Conservation (phyloP, 2,329 filamentous ascomycete genomes). For the Trichophyton mentagrophytes region DNA sequence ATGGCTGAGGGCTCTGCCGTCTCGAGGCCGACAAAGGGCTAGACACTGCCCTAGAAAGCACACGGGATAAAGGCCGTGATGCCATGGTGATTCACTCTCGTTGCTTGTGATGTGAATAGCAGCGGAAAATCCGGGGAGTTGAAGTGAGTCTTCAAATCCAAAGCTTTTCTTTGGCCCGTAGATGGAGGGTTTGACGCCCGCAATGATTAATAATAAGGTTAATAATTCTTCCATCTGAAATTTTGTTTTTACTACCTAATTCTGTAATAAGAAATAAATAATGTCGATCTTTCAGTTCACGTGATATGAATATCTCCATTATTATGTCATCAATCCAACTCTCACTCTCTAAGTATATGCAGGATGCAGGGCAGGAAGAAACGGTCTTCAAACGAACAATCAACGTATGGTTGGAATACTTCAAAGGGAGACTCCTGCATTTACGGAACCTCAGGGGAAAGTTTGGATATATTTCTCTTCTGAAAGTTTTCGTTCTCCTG, state of each 20-base stretch:
- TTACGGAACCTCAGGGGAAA: too few species aligned
- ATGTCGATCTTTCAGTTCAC: not conserved
- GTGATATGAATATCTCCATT: too few species aligned
- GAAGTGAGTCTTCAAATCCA: not conserved
- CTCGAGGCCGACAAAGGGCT: slow-evolving; percentile 4
- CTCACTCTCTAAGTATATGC: too few species aligned
- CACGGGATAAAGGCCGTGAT: slow-evolving; percentile 5
- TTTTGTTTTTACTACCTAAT: not conserved
- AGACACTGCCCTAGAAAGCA: not conserved
- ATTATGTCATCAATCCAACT: too few species aligned
- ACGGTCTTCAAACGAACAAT: too few species aligned
- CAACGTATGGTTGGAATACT: too few species aligned
- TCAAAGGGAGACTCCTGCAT: too few species aligned
- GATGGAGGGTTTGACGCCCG: not conserved
- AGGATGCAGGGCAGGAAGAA: too few species aligned
- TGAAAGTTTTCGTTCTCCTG: too few species aligned
- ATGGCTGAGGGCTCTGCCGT: not conserved
- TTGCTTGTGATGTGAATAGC: not conserved
- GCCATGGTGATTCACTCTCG: not conserved
- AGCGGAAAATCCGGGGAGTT: too few species aligned
- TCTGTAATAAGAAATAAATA: not conserved
- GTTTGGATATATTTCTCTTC: too few species aligned
- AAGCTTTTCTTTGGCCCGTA: not conserved
- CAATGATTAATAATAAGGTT: not conserved
- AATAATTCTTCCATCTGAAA: not conserved